Conservation (phyloP, 306 rosid species). For the Argentina anserina region DNA sequence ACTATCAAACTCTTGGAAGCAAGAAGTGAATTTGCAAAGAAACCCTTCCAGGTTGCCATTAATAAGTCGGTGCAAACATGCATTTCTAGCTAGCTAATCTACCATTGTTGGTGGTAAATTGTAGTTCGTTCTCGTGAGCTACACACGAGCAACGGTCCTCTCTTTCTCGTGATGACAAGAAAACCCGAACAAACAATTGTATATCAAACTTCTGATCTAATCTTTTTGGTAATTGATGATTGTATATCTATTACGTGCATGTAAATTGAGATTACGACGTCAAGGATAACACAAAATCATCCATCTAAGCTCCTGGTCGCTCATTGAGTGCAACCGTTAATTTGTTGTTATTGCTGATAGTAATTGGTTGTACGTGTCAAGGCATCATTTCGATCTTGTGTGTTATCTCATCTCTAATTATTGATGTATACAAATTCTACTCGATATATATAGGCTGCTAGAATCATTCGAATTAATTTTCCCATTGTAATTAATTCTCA, state of each 20-base stretch:
- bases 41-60: not conserved
- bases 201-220: not conserved
- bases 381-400: no score
- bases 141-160: not conserved
- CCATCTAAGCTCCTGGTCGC: no score
- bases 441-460: no score
- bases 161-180: slow-evolving; percentile 12
- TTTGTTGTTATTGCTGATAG: no score
- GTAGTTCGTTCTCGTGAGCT: slow-evolving; percentile 4
- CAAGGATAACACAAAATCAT: not conserved
- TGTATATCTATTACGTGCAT: not conserved
- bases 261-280: not conserved
- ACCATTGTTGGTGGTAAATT: not conserved
- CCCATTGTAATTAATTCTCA: no score
- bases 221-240: not conserved
- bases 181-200: not conserved
- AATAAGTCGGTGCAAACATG: slow-evolving; percentile 4
- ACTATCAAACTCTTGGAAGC: not conserved
- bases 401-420: no score
- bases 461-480: no score
- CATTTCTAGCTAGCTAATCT: not conserved
- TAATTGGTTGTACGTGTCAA: no score
- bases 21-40: not conserved
- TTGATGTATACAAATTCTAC: no score
- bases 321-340: no score